Evolutionary conservation across 1,284 basidiomycete genomes (phyloP).

Genomic region (Apiotrichum laibachii): DNA sequence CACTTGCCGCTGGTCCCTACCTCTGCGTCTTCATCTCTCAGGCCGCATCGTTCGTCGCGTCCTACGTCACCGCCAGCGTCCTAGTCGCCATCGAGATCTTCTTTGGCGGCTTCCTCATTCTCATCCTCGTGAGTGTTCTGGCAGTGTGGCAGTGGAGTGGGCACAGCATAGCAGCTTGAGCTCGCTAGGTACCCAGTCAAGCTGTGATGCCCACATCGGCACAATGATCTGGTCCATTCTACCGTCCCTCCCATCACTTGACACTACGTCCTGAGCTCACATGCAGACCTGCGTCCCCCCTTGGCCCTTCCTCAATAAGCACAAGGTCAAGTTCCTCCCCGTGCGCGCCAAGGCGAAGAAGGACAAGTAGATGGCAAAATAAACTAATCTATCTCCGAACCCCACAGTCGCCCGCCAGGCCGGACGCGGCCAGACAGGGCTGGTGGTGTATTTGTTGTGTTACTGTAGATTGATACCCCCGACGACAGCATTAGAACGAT

Average conservation of each 20-base stretch:
- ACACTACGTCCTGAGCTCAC: neutral
- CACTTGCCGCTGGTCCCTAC: neutral
- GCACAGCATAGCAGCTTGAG: too few relatives aligned
- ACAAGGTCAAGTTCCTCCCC: constrained; percentile 40
- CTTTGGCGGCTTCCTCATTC: constrained; percentile 28
- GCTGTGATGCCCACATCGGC: too few relatives aligned
- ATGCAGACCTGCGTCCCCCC: constrained; percentile 33
- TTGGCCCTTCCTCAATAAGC: constrained; percentile 41
- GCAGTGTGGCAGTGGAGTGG: neutral
- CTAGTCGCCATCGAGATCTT: constrained; percentile 41
- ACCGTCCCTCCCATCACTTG: neutral
- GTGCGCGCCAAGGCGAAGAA: constrained; percentile 17
- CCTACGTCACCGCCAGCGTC: constrained; percentile 34
- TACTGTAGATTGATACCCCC: too few relatives aligned
- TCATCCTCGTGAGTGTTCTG: constrained; percentile 31
- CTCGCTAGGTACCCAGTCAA: too few relatives aligned
- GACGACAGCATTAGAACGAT: too few relatives aligned
- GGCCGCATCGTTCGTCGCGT: constrained; percentile 35
- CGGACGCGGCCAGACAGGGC: neutral
- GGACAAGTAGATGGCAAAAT: neutral
- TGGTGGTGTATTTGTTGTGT: neutral
- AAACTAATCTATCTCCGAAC: too few relatives aligned
- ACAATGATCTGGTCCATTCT: too few relatives aligned
- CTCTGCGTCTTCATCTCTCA: constrained; percentile 12
- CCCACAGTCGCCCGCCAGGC: neutral